These are phyloP conservation scores for Exidia glandulosa DNA, from an alignment of 768 basidiomycete species.

Conservation along the genomic window DNA sequence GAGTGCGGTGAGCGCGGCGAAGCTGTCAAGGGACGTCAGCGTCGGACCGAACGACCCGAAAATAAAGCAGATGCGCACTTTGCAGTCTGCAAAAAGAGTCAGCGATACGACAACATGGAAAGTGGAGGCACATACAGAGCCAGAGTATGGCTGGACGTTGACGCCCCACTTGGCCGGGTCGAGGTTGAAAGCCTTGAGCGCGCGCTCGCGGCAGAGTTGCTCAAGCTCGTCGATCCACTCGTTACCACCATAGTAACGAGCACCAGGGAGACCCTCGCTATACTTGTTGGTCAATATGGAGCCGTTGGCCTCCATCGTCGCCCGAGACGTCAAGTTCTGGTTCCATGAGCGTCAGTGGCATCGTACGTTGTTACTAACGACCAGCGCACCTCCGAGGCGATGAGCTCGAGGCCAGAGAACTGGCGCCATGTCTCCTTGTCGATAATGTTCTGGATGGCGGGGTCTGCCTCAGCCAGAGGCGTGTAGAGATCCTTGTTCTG, in stretches of 20 bases:
- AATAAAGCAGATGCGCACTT: slow-evolving; percentile 44
- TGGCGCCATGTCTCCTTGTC: slow-evolving; percentile 99
- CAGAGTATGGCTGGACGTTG: slow-evolving; percentile 98
- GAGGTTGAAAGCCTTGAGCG: slow-evolving; percentile 90
- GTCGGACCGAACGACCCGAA: background rate
- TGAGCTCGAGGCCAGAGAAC: slow-evolving; percentile 94
- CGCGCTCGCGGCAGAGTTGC: slow-evolving; percentile 87
- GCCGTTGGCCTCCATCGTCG: slow-evolving; percentile 96
- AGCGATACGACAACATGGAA: background rate
- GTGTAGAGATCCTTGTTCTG: slow-evolving; percentile 90
- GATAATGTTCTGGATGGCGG: slow-evolving; percentile 93
- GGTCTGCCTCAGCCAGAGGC: slow-evolving; percentile 83
- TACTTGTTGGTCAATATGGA: slow-evolving; percentile 99
- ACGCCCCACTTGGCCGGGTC: slow-evolving; percentile 92
- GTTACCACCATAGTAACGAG: slow-evolving; percentile 96
- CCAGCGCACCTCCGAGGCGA: slow-evolving; percentile 82
- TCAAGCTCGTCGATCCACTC: slow-evolving; percentile 97
- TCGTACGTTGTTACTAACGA: slow-evolving; percentile 3
- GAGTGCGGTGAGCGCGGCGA: slow-evolving; percentile 91
- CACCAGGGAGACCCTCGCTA: slow-evolving; percentile 97
- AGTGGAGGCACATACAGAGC: slow-evolving; percentile 45
- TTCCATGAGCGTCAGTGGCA: background rate
- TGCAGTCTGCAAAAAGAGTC: slow-evolving; percentile 48
- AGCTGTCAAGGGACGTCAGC: slow-evolving; percentile 38
- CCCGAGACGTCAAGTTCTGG: slow-evolving; percentile 91